Evolutionary conservation across 176 grass and related monocot species (phyloP), one percentile per base, ranked within the genome.

Genomic region (Cenchrus purpureus): DNA sequence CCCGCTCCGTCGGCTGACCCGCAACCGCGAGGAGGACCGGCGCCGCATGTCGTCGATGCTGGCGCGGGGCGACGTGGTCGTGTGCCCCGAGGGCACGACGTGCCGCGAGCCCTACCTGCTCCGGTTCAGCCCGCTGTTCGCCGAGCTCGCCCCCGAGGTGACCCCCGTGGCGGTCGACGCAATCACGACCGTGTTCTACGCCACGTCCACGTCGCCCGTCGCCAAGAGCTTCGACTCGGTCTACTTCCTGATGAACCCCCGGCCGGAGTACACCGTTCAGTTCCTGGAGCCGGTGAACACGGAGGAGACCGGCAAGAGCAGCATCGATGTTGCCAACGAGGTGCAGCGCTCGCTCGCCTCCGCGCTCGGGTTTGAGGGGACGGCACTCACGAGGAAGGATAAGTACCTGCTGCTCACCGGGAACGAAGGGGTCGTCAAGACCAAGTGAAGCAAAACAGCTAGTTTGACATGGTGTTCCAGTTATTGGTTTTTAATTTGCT

Each of bases 31-130:
- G 54, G 62, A 86, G 74, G 89, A 97, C 29, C 53, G 83, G n/a
- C 77, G 64, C 7, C 77, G 83, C 22, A 89, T 97, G 91, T 16
- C 51, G 52, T 52, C 29, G 31, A 75, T 90, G 25, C 84, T 93
- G 71, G 13, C 29, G 44, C 62, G 43, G 17, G 89, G 85, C 17
- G 66, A 92, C 79, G 82, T 93, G 5, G 86, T 89, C 1, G 63
- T 89, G 65, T 93, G 91, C 86, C 91, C 91, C 34, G 91, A 97
- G 79, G 94, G 91, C 17, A 97, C 94, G 10, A 89, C 87, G 82
- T 89, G 82, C 89, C 80, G 94, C 31, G 94, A 96, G 78, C 91
- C 84, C 3, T 93, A 89, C 80, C 65, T 96, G 54, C 91, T 97
- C 3, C 73, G 94, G 31, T 91, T 97, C 75, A 97, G 89, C 89